Conservation (phyloP, 768 basidiomycete genomes). For the Leccinum uliginosum region DNA sequence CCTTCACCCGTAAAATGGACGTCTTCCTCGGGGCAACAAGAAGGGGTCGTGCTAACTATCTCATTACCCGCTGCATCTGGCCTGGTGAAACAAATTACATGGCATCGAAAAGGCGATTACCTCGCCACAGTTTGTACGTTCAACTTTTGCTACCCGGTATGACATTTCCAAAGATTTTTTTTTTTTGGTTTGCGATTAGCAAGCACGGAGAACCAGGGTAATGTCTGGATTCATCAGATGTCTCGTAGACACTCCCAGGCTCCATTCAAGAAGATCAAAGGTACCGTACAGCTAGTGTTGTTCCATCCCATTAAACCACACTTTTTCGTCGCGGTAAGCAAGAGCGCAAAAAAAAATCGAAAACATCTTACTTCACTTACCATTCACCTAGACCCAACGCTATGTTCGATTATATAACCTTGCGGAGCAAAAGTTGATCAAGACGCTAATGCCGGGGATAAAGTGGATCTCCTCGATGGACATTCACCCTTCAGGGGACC, state of each 20-base stretch:
- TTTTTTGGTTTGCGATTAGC: slow-evolving; percentile 36
- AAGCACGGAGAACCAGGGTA: slow-evolving; percentile 65
- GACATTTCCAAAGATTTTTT: slow-evolving; percentile 10
- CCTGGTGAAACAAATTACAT: slow-evolving; percentile 73
- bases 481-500: slow-evolving; percentile 92
- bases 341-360: slow-evolving; percentile 7
- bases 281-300: slow-evolving; percentile 80
- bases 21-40: slow-evolving; percentile 44
- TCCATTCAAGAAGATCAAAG: slow-evolving; percentile 95
- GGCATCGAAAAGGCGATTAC: slow-evolving; percentile 96
- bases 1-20: slow-evolving; percentile 72
- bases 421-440: slow-evolving; percentile 86
- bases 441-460: slow-evolving; percentile 92
- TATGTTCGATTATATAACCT: slow-evolving; percentile 95
- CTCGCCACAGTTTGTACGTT: slow-evolving; percentile 89
- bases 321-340: slow-evolving; percentile 93
- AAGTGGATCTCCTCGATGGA: slow-evolving; percentile 98
- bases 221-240: slow-evolving; percentile 95
- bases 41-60: slow-evolving; percentile 57
- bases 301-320: slow-evolving; percentile 95
- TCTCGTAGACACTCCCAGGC: slow-evolving; percentile 94
- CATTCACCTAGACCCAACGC: slow-evolving; percentile 74
- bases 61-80: slow-evolving; percentile 64
- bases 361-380: slow-evolving; percentile 10
- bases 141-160: neutral